Evolutionary conservation across 2,329 filamentous ascomycete genomes (phyloP), one percentile per base, ranked within the genome.

Genomic region (Calonectria crousiana): DNA sequence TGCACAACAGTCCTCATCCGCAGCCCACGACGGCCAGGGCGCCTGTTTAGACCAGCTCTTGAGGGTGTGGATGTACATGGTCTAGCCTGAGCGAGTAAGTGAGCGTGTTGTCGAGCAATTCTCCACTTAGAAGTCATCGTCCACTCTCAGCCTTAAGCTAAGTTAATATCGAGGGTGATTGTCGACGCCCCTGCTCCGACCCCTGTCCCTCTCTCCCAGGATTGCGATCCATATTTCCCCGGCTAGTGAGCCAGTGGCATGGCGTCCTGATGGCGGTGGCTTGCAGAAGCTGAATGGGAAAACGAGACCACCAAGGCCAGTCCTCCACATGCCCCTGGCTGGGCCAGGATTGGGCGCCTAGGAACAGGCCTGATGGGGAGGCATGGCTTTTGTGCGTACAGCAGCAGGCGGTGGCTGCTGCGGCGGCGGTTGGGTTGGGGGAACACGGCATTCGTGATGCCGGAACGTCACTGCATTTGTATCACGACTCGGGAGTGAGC

Each of bases 211-310:
- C 44, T 28, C 28, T 23, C 6, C 30, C 51, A 47, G 52, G 47
- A 51, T 47, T 13, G n/a, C 5, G 38, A 36, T 32, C 67, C 67
- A 64, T 34, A 62, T 64, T 69, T 69, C 32, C 41, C 53, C 47
- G 16, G 26, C 32, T 36, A 64, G 56, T 67, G 53, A 71, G 53
- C 83, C 82, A 84, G 81, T 81, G 71, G 70, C 66, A 67, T 28
- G 36, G 47, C 67, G 73, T 62, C 47, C 53, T 64, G 70, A 62
- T 30, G 47, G 76, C 44, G 74, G 78, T 83, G 81, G 80, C 79
- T 83, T 84, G 81, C 84, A 83, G 80, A 77, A 85, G 84, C 84
- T 85, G 84, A 85, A 81, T 77, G 78, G 69, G 38, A 30, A 62
- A 69, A 66, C 71, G 64, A 70, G 52, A 70, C 28, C 60, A 58